Percentiles rank a stretch among this genome's conserved stretches.
Conservation (phyloP, 768 basidiomycete genomes). For the Suillus spraguei region DNA sequence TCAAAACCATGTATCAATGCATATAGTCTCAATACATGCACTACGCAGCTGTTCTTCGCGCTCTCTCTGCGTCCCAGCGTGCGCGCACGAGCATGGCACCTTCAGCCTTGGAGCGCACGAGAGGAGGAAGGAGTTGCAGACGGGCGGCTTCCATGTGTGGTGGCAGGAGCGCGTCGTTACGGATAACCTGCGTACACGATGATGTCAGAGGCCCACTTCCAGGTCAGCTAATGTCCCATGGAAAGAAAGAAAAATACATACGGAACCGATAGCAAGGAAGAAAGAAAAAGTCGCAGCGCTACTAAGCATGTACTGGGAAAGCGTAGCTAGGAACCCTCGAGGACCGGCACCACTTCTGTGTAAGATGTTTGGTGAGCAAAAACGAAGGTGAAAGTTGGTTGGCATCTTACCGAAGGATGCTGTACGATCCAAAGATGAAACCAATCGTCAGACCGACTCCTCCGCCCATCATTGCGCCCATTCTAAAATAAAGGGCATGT, state of each 20-base stretch:
- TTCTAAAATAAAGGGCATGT: slow-evolving; percentile 47
- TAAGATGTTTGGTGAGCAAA: slow-evolving; percentile 10
- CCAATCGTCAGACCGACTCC: slow-evolving; percentile 96
- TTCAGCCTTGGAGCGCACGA: slow-evolving; percentile 65
- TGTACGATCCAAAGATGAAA: slow-evolving; percentile 95
- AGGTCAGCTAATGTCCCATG: slow-evolving; percentile 9
- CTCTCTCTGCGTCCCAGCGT: slow-evolving; percentile 72
- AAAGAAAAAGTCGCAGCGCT: slow-evolving; percentile 97
- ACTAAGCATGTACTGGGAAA: slow-evolving; percentile 98
- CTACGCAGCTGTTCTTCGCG: slow-evolving; percentile 25
- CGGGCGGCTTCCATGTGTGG: slow-evolving; percentile 67
- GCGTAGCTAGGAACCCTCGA: slow-evolving; percentile 84
- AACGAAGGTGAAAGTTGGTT: background rate
- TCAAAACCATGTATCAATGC: slow-evolving; percentile 18
- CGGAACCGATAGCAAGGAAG: slow-evolving; percentile 94
- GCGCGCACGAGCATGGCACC: slow-evolving; percentile 71
- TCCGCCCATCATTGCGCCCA: slow-evolving; percentile 91
- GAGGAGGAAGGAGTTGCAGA: slow-evolving; percentile 55
- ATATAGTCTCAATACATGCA: slow-evolving; percentile 14
- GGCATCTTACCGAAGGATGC: slow-evolving; percentile 77
- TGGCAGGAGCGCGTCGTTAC: slow-evolving; percentile 68
- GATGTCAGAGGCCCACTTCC: slow-evolving; percentile 4
- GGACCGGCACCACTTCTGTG: slow-evolving; percentile 87
- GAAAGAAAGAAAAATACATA: slow-evolving; percentile 38
- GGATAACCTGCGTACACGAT: slow-evolving; percentile 68